A percentile compares a stretch with the other conserved stretches of the same genome.
These are phyloP conservation scores for Aspergillus sp. DNA, from an alignment of 2,329 filamentous ascomycete genomes.

Conservation along the genomic window DNA sequence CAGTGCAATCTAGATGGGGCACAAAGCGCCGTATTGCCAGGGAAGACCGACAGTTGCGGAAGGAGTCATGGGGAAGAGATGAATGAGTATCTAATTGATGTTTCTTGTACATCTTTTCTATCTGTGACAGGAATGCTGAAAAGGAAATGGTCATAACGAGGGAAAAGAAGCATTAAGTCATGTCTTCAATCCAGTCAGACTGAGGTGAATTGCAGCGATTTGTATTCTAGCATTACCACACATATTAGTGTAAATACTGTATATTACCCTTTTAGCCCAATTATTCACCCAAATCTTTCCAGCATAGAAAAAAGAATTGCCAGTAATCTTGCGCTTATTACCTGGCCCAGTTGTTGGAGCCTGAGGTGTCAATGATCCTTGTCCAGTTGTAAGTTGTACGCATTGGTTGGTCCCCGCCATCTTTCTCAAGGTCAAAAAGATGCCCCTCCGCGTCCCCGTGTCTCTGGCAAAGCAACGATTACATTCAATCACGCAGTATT, in stretches of 20 bases:
- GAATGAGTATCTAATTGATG: conserved; percentile 31
- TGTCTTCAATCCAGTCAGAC: too few relatives aligned
- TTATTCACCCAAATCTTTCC: not conserved
- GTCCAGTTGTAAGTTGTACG: not conserved
- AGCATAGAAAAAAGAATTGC: too few relatives aligned
- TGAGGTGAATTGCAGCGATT: not conserved
- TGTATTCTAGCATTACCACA: conserved; percentile 1
- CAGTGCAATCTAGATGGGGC: conserved; percentile 56
- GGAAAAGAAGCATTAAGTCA: not conserved
- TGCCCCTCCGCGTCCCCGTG: conserved; percentile 26
- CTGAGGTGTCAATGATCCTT: not conserved
- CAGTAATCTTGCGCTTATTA: too few relatives aligned
- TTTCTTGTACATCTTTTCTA: not conserved
- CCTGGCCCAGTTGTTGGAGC: not conserved
- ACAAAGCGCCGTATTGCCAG: conserved; percentile 52
- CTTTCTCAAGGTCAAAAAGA: conserved; percentile 10
- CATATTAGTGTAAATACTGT: not conserved
- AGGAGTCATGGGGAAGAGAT: conserved; percentile 55
- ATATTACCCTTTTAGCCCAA: not conserved
- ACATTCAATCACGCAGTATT: conserved; percentile 1
- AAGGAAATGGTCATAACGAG: not conserved
- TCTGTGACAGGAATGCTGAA: not conserved
- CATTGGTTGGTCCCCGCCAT: not conserved
- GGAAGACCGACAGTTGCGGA: conserved; percentile 54
- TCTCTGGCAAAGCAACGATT: conserved; percentile 16